phyloP scores from a whole-genome alignment of 2,329 filamentous ascomycete species.

The Beauveria bassiana region DNA sequence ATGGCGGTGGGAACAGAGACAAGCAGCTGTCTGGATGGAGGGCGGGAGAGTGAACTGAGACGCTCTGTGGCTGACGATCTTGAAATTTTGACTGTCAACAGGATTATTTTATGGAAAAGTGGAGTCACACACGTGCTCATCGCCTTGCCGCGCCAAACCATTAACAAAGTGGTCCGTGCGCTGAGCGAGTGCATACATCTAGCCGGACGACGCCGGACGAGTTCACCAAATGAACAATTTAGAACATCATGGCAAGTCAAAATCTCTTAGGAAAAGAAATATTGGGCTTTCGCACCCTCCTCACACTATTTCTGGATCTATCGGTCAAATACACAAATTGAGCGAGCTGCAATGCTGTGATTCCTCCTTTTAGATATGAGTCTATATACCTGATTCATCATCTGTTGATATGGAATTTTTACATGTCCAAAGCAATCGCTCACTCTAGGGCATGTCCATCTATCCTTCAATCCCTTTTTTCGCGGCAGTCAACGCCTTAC shows the following conservation, averaged over 20 bases:
- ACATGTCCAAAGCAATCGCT: neutral
- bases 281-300: neutral
- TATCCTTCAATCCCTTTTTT: neutral
- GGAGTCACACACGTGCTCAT: constrained; percentile 24
- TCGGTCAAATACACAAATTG: neutral
- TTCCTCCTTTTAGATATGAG: neutral
- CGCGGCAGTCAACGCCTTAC: neutral
- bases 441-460: neutral
- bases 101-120: constrained; percentile 20
- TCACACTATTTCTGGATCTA: neutral
- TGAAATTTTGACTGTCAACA: constrained; percentile 3
- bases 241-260: no score
- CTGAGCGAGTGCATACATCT: neutral
- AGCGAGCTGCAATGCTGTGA: neutral
- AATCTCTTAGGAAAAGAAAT: no score
- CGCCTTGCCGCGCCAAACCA: constrained; percentile 1
- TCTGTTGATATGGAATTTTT: neutral
- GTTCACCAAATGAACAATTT: neutral
- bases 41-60: neutral
- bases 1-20: neutral
- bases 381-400: neutral
- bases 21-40: neutral
- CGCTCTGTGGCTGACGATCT: neutral
- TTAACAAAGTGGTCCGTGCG: constrained; percentile 9
- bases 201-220: neutral